Evolutionary conservation across 371 early-diverging fungal species (phyloP), one percentile per base, ranked within the genome.

Genomic region (Syncephalis fuscata): DNA sequence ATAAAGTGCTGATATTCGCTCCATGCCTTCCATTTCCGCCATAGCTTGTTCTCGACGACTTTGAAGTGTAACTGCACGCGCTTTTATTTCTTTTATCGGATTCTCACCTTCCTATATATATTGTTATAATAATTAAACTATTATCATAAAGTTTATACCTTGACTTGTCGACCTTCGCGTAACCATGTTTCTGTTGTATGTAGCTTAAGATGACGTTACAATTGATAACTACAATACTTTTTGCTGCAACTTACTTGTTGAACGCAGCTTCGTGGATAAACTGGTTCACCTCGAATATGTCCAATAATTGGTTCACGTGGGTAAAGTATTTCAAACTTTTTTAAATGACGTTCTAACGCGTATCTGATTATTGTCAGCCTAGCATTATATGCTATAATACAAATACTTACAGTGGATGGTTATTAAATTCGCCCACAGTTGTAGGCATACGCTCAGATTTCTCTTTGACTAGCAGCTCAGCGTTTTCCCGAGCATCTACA

Each of bases 301-400:
- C 92, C 94, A 3, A 93, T 52, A 2, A 79, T 56, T 7, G 81
- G 79, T 4, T 62, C 57, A 2, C 52, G 57, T 20, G 85, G 87
- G 55, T 78, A 52, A 1, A 92, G 48, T 2, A 81, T 63, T 51
- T 92, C 80, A 48, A 65, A 70, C 48, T 82, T 80, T 38, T 76
- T 76, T 41, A 88, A 54, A 50, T 90, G 85, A n/a, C 88, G 68
- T 50, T 88, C 83, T 37, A 93, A 61, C 8, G 79, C 90, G 60
- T 66, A 74, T 19, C 32, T 32, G 11, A 72, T 74, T n/a, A n/a
- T n/a, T n/a, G n/a, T n/a, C n/a, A n/a, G 42, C 10, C 17, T 27
- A 22, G 2, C 16, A 17, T 22, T 2, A 22, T 22, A 10, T 25
- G n/a, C 19, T 40, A 25, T 27, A 20, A 16, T 16, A 3, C 16